Base-by-base conservation (phyloP, 2,329 filamentous ascomycete species). In the Cercospora canescens region DNA sequence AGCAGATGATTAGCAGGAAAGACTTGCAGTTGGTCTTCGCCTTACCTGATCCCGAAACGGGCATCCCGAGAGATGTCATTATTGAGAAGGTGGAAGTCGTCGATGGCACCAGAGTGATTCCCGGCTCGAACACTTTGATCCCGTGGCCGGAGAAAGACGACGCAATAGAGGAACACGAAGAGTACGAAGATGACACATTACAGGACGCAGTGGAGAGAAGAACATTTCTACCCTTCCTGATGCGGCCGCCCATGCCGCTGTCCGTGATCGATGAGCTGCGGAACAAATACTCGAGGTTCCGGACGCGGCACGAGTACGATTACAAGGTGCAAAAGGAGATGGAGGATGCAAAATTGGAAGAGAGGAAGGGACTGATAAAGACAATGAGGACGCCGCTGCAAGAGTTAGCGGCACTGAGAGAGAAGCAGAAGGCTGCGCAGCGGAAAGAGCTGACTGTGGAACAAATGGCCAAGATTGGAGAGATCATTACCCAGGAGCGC, bases 251-350 rank as follows among this genome's bases (percentile, higher is more conserved):
- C 14, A 92, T 97, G 85, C 93, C 94, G 5, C 80, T 84, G 32
- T 81, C 80, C n/a, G 86, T 97, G 39, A 85, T 96, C 70, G 89
- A 97, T 77, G 94, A 98, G 83, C 84, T 98, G 76, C 86, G 93
- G 76, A 90, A 91, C 82, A 90, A 89, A 77, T 96, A 89, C 85
- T 91, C 89, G 72, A 88, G 86, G 74, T 95, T 94, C 87, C 86
- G 93, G 75, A 93, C 89, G 61, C 85, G 92, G 56, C 92, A 96
- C 81, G 91, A 93, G 69, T 81, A 86, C 54, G 90, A 90, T 77
- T 96, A 90, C 76, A 79, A 94, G 60, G 83, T 83, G 70, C 81
- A 83, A 79, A 90, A 89, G 83, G 83, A 87, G 77, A 80, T 83
- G 66, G 85, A 89, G 76, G 89, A 87, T 67, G 78, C 79, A 56